These are phyloP conservation scores for Zygoascus flipseniorum DNA, from an alignment of 805 yeast genomes.

Conservation along the genomic window DNA sequence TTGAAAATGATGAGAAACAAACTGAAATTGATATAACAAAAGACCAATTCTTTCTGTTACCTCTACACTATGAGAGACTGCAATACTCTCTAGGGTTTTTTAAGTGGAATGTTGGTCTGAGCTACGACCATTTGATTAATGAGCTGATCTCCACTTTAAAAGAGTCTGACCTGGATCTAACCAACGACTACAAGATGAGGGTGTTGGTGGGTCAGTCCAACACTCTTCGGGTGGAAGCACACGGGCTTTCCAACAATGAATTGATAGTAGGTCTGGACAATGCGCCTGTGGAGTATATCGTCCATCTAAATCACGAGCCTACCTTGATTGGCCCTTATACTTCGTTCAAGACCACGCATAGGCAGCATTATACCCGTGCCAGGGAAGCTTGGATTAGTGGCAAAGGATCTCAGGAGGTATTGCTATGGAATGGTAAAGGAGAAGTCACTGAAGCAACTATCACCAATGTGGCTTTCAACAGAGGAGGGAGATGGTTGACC, in stretches of 20 bases:
- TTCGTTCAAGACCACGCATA: slow-evolving; percentile 74
- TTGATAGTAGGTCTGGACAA: slow-evolving; percentile 21
- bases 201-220: slow-evolving; percentile 35
- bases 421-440: slow-evolving; percentile 52
- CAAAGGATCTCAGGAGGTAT: slow-evolving; percentile 48
- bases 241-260: slow-evolving; percentile 24
- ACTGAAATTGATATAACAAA: slow-evolving; percentile 16
- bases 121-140: slow-evolving; percentile 35
- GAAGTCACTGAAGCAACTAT: slow-evolving; percentile 76
- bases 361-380: slow-evolving; percentile 57
- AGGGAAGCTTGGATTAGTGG: slow-evolving; percentile 36
- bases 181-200: slow-evolving; percentile 40
- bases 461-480: slow-evolving; percentile 63
- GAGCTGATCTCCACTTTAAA: slow-evolving; percentile 34
- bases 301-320: slow-evolving; percentile 50
- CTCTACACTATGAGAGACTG: slow-evolving; percentile 56
- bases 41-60: slow-evolving; percentile 48
- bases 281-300: slow-evolving; percentile 40
- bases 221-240: slow-evolving; percentile 31
- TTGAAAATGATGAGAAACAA: neutral
- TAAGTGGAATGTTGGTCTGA: slow-evolving; percentile 37
- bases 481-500: slow-evolving; percentile 60
- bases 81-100: slow-evolving; percentile 48
- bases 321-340: slow-evolving; percentile 64
- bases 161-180: slow-evolving; percentile 8